These are phyloP conservation scores for Tagetes erecta DNA, from an alignment of 129 eudicot species.

Conservation along the genomic window DNA sequence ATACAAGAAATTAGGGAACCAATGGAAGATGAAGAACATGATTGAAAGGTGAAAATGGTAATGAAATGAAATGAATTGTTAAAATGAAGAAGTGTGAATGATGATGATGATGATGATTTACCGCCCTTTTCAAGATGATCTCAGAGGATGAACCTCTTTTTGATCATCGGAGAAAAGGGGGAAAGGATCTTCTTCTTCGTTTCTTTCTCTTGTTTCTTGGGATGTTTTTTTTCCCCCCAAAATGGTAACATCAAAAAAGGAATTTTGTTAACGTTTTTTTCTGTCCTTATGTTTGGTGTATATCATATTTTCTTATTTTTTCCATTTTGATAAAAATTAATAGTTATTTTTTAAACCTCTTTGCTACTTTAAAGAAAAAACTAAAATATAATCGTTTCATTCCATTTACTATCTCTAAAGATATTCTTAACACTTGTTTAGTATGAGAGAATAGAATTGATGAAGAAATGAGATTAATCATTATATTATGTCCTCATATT, in stretches of 20 bases:
- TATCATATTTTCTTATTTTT: neutral
- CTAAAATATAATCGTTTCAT: too few species aligned
- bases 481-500: too few species aligned
- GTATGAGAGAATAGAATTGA: too few species aligned
- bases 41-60: constrained; percentile 7
- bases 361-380: too few species aligned
- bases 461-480: too few species aligned
- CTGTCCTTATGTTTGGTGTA: neutral
- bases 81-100: constrained; percentile 3
- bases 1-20: constrained; percentile 43
- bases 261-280: neutral
- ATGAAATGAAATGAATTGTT: constrained; percentile 12
- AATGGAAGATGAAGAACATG: constrained; percentile 18
- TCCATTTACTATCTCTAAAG: too few species aligned
- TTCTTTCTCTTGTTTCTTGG: neutral
- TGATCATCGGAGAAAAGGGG: constrained; percentile 68
- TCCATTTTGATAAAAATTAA: neutral
- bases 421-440: too few species aligned
- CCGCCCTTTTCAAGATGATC: constrained; percentile 78
- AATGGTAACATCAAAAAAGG: constrained; percentile 4
- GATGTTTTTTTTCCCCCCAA: neutral
- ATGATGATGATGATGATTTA: constrained; percentile 20
- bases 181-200: constrained; percentile 11
- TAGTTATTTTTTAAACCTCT: neutral
- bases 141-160: constrained; percentile 64